Evolutionary conservation across 352 stramenopile species (phyloP).

Genomic region (Pythium chondricola): DNA sequence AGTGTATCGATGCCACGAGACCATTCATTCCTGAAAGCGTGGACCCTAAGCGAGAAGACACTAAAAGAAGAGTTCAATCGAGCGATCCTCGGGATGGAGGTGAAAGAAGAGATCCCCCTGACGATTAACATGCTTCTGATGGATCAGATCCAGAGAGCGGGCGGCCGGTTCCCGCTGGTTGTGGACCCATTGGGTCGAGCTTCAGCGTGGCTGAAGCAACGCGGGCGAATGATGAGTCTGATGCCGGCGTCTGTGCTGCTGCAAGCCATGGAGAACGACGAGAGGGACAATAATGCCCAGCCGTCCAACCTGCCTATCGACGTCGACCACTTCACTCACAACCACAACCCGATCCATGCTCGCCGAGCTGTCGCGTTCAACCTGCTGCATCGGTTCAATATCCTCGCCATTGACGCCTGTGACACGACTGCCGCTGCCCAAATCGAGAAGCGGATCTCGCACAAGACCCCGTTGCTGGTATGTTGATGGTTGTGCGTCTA

Average conservation of each 20-base stretch:
- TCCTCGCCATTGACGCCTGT: slow-evolving; percentile 35
- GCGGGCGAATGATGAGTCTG: not conserved
- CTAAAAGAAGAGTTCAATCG: slow-evolving; percentile 24
- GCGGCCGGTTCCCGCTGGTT: slow-evolving; percentile 41
- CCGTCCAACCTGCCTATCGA: not conserved
- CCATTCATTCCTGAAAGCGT: slow-evolving; percentile 20
- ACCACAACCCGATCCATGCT: not conserved
- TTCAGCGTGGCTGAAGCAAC: slow-evolving; percentile 32
- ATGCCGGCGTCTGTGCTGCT: not conserved
- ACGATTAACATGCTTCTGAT: slow-evolving; percentile 42
- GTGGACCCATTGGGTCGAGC: slow-evolving; percentile 38
- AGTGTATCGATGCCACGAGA: slow-evolving; percentile 15
- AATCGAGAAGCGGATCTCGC: slow-evolving; percentile 39
- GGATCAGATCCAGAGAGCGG: slow-evolving; percentile 37
- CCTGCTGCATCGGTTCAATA: slow-evolving; percentile 3
- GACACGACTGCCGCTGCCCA: slow-evolving; percentile 28
- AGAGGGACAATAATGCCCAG: not conserved
- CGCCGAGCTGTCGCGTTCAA: slow-evolving; percentile 8
- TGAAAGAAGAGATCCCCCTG: slow-evolving; percentile 17
- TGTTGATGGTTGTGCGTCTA: not conserved
- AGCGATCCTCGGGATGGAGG: slow-evolving; percentile 24
- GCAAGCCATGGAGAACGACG: not conserved
- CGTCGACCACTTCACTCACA: not conserved
- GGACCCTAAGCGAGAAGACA: slow-evolving; percentile 21
- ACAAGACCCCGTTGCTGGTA: slow-evolving; percentile 23